Percentiles rank a stretch among this genome's conserved stretches.
These are phyloP conservation scores for Nannizzia gypsea DNA, from an alignment of 2,329 filamentous ascomycete species.

Conservation along the genomic window DNA sequence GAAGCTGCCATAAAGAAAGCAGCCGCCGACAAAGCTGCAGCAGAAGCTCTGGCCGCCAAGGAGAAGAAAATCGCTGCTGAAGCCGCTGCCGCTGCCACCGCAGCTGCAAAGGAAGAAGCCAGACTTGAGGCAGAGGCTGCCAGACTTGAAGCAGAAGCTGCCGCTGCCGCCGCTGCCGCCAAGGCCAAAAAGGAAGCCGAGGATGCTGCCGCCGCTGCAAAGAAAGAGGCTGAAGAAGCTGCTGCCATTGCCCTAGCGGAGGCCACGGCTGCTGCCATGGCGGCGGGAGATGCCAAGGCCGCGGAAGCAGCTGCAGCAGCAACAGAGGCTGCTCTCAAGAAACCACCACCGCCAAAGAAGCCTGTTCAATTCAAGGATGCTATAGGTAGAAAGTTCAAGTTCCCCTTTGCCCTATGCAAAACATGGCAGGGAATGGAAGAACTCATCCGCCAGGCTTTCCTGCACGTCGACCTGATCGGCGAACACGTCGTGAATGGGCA, in stretches of 20 bases:
- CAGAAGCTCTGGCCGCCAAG: conserved; percentile 27
- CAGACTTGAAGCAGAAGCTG: conserved; percentile 37
- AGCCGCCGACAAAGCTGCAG: conserved; percentile 28
- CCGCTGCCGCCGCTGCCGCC: conserved; percentile 37
- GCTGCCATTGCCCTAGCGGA: conserved; percentile 30
- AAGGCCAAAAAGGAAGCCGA: conserved; percentile 36
- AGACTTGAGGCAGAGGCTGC: conserved; percentile 39
- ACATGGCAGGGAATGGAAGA: conserved; percentile 84
- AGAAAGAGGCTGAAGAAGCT: conserved; percentile 29
- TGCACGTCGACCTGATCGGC: conserved; percentile 64
- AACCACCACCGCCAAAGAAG: conserved; percentile 50
- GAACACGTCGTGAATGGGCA: conserved; percentile 66
- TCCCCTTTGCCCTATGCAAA: conserved; percentile 73
- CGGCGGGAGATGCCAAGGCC: conserved; percentile 23
- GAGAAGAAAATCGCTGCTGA: conserved; percentile 34
- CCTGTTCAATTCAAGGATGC: conserved; percentile 88
- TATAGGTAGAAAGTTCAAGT: conserved; percentile 81
- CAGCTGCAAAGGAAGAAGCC: conserved; percentile 31
- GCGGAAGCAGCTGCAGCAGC: conserved; percentile 26
- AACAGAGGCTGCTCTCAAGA: conserved; percentile 22
- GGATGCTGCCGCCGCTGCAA: conserved; percentile 27
- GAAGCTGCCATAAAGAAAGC: conserved; percentile 43
- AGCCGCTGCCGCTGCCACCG: conserved; percentile 25
- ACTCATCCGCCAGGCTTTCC: conserved; percentile 71
- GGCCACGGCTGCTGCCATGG: conserved; percentile 26